phyloP scores from a whole-genome alignment of 2,329 filamentous ascomycete species.

The Ophiostoma sp. region DNA sequence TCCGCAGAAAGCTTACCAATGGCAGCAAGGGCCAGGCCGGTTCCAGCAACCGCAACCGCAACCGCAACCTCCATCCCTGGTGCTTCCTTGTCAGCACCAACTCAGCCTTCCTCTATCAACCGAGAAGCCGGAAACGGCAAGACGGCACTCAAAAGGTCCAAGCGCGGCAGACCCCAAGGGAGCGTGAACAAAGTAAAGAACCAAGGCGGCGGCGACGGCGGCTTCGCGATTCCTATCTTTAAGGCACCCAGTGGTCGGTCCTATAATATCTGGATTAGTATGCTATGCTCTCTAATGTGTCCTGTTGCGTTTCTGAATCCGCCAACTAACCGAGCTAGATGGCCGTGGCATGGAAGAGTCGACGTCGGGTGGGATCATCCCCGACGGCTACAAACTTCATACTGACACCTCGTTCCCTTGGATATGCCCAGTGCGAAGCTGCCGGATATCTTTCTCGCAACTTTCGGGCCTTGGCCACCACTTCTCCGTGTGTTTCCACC shows the following conservation, averaged over 20 bases:
- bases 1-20: too few species aligned
- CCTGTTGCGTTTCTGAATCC: not conserved
- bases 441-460: not conserved
- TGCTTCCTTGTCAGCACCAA: not conserved
- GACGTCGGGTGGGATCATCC: constrained; percentile 5
- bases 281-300: not conserved
- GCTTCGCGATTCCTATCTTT: not conserved
- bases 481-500: not conserved
- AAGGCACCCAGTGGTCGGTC: not conserved
- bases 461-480: constrained; percentile 9
- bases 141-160: not conserved
- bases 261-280: not conserved
- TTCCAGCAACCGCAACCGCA: not conserved
- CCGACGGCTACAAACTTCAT: constrained; percentile 10
- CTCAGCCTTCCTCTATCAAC: not conserved
- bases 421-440: constrained; percentile 10
- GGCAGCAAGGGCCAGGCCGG: not conserved
- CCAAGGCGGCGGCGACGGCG: not conserved
- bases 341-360: not conserved
- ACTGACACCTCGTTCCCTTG: not conserved
- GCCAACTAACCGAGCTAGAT: not conserved
- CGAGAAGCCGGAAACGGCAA: not conserved
- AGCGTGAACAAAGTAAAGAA: not conserved
- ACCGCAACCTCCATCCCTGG: not conserved
- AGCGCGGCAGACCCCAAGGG: not conserved